Evolutionary conservation across 2,329 filamentous ascomycete species (phyloP).

Genomic region (Trichoderma sp.): DNA sequence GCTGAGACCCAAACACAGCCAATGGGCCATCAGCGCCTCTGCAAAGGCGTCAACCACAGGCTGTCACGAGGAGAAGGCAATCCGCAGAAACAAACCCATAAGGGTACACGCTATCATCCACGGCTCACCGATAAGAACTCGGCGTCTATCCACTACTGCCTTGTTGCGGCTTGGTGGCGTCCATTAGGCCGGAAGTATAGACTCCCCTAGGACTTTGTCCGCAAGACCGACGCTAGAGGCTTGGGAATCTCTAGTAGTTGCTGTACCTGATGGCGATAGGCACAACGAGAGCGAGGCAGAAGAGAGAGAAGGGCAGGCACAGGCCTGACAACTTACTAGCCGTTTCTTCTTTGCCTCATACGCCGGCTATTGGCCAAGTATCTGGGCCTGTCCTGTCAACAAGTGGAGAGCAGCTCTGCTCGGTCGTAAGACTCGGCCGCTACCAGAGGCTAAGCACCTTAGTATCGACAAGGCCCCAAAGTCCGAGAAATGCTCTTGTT

Average conservation of each 20-base stretch:
- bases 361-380: not conserved
- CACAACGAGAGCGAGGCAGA: not conserved
- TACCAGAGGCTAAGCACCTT: conserved; percentile 13
- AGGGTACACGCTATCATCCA: conserved; percentile 5
- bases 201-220: not conserved
- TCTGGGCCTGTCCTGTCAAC: not conserved
- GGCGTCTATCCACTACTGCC: not conserved
- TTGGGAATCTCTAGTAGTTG: not conserved
- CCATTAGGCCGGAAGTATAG: not conserved
- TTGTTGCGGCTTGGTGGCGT: not conserved
- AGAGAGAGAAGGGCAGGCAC: not conserved
- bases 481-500: conserved; percentile 1
- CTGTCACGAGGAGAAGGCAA: conserved; percentile 18
- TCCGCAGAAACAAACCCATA: conserved; percentile 19
- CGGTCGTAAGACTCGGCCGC: conserved; percentile 25
- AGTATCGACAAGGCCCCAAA: not conserved
- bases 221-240: not conserved
- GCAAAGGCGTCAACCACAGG: not conserved
- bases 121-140: conserved; percentile 17
- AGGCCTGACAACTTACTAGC: not conserved
- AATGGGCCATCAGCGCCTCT: conserved; percentile 13
- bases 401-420: conserved; percentile 14
- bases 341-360: not conserved
- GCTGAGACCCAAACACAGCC: conserved; percentile 22
- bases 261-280: not conserved